These are phyloP conservation scores for Botrytis porri DNA, from an alignment of 2,329 filamentous ascomycete genomes.

Conservation along the genomic window DNA sequence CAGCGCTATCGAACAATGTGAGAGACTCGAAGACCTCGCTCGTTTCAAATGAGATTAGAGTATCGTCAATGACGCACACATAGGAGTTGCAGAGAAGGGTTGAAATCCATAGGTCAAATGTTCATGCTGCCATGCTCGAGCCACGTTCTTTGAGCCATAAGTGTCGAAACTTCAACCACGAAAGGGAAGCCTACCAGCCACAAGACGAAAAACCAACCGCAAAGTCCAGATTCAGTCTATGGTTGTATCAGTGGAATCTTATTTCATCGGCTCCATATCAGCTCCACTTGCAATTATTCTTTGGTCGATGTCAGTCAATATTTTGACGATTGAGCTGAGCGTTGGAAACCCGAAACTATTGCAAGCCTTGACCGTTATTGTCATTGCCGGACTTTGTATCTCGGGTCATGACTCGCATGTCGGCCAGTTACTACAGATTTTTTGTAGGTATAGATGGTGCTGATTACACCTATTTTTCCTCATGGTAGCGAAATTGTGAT, in stretches of 20 bases:
- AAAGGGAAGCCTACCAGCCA: neutral
- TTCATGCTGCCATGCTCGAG: neutral
- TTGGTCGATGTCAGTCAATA: neutral
- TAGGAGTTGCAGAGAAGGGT: neutral
- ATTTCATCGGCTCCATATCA: neutral
- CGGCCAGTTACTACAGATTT: neutral
- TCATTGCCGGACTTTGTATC: no score
- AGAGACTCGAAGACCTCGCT: neutral
- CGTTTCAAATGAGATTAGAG: neutral
- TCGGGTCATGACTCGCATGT: neutral
- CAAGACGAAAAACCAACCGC: neutral
- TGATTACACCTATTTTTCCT: neutral
- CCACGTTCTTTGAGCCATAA: neutral
- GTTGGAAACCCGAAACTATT: neutral
- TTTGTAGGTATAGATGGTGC: neutral
- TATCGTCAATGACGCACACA: neutral
- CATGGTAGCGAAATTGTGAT: neutral
- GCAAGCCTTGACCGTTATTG: neutral
- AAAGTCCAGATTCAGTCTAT: neutral
- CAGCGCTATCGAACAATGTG: neutral
- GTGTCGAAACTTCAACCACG: neutral
- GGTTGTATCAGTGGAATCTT: neutral
- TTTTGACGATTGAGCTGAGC: neutral
- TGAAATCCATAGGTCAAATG: neutral
- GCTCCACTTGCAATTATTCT: neutral